Percentiles rank a stretch among this genome's conserved stretches.
phyloP scores from a whole-genome alignment of 345 rosid species.

The Syzygium aromaticum region DNA sequence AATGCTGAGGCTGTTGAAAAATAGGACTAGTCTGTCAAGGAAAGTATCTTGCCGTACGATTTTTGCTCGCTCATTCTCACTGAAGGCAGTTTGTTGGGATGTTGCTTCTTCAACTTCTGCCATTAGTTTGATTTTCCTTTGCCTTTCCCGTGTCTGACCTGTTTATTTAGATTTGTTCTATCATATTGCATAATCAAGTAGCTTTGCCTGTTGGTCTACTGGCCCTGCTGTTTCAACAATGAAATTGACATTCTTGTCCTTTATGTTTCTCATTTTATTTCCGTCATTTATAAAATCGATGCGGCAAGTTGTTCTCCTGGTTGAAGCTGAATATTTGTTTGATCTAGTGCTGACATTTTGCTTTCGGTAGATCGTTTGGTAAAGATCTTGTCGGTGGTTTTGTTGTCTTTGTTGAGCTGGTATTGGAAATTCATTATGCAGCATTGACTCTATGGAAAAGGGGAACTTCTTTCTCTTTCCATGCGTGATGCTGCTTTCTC shows the following conservation, averaged over 20 bases:
- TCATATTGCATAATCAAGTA: background rate
- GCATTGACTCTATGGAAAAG: background rate
- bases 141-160: background rate
- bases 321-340: background rate
- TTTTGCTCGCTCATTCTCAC: background rate
- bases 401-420: background rate
- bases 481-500: background rate
- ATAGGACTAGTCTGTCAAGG: background rate
- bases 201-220: background rate
- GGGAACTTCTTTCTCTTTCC: background rate
- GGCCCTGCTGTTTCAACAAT: background rate
- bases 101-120: background rate
- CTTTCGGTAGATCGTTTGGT: background rate
- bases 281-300: background rate
- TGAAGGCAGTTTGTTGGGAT: background rate
- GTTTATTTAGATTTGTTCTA: background rate
- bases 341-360: background rate
- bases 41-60: background rate
- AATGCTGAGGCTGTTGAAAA: background rate
- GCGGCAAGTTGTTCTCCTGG: background rate
- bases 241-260: background rate
- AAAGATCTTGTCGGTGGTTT: background rate
- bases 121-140: background rate
- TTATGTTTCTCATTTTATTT: background rate
- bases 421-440: background rate